Percentiles rank a stretch among this genome's conserved stretches.
Evolutionary conservation across 768 basidiomycete species (phyloP).

Genomic region (Tulasnella sp.): DNA sequence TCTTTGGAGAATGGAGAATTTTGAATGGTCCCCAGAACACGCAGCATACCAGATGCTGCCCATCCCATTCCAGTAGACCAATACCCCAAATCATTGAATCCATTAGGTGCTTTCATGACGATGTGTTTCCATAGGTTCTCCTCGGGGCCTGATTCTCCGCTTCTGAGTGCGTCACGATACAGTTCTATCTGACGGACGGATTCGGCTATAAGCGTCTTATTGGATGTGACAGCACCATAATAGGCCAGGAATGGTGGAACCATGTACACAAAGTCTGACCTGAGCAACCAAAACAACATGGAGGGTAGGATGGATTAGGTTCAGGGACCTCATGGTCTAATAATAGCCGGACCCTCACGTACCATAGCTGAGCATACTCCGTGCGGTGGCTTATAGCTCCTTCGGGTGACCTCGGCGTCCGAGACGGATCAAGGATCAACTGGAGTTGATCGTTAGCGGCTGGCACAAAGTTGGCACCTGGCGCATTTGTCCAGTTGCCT

Average conservation of each 20-base stretch:
- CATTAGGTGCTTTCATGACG: slow-evolving; percentile 8
- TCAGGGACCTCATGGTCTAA: not conserved
- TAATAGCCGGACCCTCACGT: not conserved
- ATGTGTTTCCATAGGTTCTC: slow-evolving; percentile 24
- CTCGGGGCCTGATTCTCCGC: slow-evolving; percentile 22
- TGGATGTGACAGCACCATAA: slow-evolving; percentile 20
- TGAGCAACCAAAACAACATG: slow-evolving; percentile 1
- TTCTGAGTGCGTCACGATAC: not conserved
- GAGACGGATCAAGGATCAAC: slow-evolving; percentile 19
- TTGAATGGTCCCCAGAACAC: slow-evolving; percentile 23
- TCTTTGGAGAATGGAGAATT: slow-evolving; percentile 17
- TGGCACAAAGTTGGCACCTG: slow-evolving; percentile 13
- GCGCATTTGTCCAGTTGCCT: slow-evolving; percentile 15
- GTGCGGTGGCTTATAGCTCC: slow-evolving; percentile 25
- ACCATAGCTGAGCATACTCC: slow-evolving; percentile 21
- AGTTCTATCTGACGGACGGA: not conserved
- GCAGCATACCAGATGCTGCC: slow-evolving; percentile 24
- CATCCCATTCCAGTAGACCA: slow-evolving; percentile 25
- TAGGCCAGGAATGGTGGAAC: slow-evolving; percentile 23
- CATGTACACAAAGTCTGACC: slow-evolving; percentile 19
- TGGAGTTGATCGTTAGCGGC: slow-evolving; percentile 20
- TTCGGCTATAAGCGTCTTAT: not conserved
- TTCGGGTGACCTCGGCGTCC: slow-evolving; percentile 18
- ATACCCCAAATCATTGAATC: slow-evolving; percentile 19
- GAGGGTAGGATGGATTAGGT: too few species aligned